These are phyloP conservation scores for Nasturtium officinale DNA, from an alignment of 345 rosid species.

Conservation along the genomic window DNA sequence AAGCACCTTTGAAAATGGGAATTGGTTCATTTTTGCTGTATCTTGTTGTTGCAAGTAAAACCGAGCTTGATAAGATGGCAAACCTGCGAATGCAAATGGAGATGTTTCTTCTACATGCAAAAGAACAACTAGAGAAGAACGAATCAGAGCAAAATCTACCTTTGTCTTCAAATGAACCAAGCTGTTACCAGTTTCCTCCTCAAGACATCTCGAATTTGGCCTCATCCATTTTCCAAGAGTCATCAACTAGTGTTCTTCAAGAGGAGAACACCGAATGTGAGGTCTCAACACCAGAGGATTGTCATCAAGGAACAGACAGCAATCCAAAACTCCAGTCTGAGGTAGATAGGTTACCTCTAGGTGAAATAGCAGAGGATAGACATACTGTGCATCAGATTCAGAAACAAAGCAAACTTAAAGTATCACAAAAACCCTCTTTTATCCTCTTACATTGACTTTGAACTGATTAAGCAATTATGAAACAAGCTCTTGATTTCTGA, in stretches of 20 bases:
- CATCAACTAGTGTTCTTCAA: conserved; percentile 35
- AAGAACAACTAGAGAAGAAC: conserved; percentile 43
- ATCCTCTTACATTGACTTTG: conserved; percentile 2
- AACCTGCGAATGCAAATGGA: conserved; percentile 65
- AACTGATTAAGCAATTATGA: conserved; percentile 14
- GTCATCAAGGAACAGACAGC: conserved; percentile 49
- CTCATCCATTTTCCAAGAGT: conserved; percentile 45
- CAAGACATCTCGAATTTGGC: conserved; percentile 41
- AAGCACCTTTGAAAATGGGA: conserved; percentile 52
- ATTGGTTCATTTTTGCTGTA: conserved; percentile 57
- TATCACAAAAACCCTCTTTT: conserved; percentile 21
- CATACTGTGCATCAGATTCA: conserved; percentile 27
- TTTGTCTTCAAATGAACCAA: conserved; percentile 23
- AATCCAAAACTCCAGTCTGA: conserved; percentile 66
- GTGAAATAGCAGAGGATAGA: conserved; percentile 47
- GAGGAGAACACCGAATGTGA: conserved; percentile 42
- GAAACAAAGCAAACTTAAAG: conserved; percentile 42
- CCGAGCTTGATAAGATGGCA: conserved; percentile 61
- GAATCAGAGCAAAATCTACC: conserved; percentile 22
- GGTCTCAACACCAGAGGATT: conserved; percentile 46
- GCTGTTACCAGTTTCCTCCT: conserved; percentile 37
- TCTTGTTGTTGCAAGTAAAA: conserved; percentile 59
- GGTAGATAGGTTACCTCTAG: conserved; percentile 50
- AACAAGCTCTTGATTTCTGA: conserved; percentile 9
- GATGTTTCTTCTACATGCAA: conserved; percentile 49